These are phyloP conservation scores for Postia placenta DNA, from an alignment of 768 basidiomycete genomes.

Conservation along the genomic window DNA sequence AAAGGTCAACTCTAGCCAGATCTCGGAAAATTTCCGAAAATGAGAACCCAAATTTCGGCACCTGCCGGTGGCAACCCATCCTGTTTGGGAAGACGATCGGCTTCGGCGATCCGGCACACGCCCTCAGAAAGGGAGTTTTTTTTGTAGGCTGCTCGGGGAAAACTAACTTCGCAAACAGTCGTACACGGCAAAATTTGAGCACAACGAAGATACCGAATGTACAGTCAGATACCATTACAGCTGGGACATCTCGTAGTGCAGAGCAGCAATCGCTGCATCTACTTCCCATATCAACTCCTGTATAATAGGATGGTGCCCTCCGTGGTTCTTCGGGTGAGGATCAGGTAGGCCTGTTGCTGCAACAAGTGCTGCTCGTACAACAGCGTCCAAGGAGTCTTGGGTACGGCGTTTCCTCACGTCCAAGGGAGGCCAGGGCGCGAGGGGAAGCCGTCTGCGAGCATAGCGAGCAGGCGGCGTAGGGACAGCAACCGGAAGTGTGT, in stretches of 20 bases:
- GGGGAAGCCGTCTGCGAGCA: not conserved
- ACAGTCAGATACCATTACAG: too few species aligned
- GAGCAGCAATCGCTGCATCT: not conserved
- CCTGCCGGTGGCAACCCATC: too few species aligned
- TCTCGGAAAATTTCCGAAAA: conserved; percentile 16
- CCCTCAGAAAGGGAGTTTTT: too few species aligned
- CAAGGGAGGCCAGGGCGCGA: not conserved
- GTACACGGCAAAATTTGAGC: too few species aligned
- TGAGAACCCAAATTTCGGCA: conserved; percentile 6
- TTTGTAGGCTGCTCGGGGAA: too few species aligned
- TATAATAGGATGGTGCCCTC: conserved; percentile 1
- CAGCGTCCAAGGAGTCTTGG: conserved; percentile 2
- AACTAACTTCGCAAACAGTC: too few species aligned
- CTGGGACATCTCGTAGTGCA: not conserved
- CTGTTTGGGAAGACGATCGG: too few species aligned
- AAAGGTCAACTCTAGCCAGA: conserved; percentile 12
- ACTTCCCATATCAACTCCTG: not conserved
- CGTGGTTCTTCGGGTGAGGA: not conserved
- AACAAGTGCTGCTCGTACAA: not conserved
- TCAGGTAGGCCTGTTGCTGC: not conserved
- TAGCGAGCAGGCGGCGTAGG: not conserved
- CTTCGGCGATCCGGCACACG: too few species aligned
- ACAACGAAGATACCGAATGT: too few species aligned
- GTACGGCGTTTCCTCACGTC: too few species aligned
- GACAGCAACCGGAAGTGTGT: not conserved